Evolutionary conservation across 2,329 filamentous ascomycete genomes (phyloP).

Genomic region (Hypoxylon sp.): DNA sequence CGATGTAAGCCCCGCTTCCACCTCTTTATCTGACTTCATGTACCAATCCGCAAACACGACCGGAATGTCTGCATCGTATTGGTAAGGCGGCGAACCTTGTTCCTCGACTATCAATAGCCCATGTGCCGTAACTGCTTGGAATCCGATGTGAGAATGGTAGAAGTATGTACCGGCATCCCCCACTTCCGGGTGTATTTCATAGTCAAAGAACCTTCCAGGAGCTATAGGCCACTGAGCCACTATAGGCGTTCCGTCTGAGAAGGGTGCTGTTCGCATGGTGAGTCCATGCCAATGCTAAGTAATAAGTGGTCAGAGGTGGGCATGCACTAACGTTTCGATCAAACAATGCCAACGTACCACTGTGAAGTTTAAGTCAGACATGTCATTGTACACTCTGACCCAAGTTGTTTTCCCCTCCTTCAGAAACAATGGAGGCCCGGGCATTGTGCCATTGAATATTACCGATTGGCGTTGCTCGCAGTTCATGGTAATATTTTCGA

Average conservation of each 20-base stretch:
- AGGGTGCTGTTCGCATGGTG: conserved; percentile 70
- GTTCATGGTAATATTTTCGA: conserved; percentile 60
- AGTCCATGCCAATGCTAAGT: conserved; percentile 77
- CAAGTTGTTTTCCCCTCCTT: conserved; percentile 65
- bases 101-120: conserved; percentile 73
- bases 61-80: conserved; percentile 73
- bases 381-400: conserved; percentile 72
- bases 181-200: conserved; percentile 69
- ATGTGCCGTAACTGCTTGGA: conserved; percentile 71
- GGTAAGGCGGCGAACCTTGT: conserved; percentile 63
- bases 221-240: conserved; percentile 77
- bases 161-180: conserved; percentile 75
- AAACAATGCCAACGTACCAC: conserved; percentile 59
- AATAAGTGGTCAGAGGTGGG: conserved; percentile 29
- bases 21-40: conserved; percentile 64
- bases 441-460: conserved; percentile 67
- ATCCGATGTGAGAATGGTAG: conserved; percentile 77
- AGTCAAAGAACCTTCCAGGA: conserved; percentile 74
- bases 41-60: conserved; percentile 72
- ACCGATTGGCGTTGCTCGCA: conserved; percentile 64
- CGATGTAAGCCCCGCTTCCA: conserved; percentile 65
- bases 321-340: conserved; percentile 2
- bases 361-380: conserved; percentile 66
- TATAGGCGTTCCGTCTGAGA: conserved; percentile 73
- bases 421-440: conserved; percentile 65